A percentile compares a stretch with the other conserved stretches of the same genome.
phyloP scores from a whole-genome alignment of 2,329 filamentous ascomycete genomes.

The Aspergillus fijiensis region DNA sequence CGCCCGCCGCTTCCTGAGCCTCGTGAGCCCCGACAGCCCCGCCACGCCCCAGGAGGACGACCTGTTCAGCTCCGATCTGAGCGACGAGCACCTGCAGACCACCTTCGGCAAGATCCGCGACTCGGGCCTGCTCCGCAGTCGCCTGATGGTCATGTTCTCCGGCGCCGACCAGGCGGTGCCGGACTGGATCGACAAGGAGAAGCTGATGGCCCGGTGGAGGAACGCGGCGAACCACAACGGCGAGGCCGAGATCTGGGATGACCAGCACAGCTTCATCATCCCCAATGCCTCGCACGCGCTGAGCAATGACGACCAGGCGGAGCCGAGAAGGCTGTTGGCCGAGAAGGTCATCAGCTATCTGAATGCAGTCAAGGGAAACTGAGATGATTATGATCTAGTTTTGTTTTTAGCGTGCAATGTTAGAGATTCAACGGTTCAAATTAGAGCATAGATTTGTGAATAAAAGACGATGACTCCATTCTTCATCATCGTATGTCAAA shows the following conservation, averaged over 20 bases:
- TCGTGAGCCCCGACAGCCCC: conserved; percentile 55
- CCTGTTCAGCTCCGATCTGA: conserved; percentile 76
- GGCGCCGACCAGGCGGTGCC: conserved; percentile 50
- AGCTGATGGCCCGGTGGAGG: conserved; percentile 44
- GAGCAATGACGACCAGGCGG: conserved; percentile 37
- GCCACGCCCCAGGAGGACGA: conserved; percentile 71
- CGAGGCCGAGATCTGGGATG: conserved; percentile 47
- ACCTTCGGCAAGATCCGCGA: conserved; percentile 61
- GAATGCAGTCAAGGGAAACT: not conserved
- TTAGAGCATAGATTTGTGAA: too few species aligned
- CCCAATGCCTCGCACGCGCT: conserved; percentile 40
- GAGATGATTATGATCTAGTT: not conserved
- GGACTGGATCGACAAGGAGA: conserved; percentile 48
- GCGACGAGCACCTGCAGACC: conserved; percentile 53
- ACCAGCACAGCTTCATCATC: conserved; percentile 47
- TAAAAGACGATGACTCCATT: too few species aligned
- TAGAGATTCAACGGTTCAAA: not conserved
- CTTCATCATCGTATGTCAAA: too few species aligned
- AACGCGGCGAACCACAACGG: conserved; percentile 29
- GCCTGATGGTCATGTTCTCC: conserved; percentile 49
- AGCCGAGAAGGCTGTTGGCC: conserved; percentile 27
- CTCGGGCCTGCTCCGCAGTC: conserved; percentile 39
- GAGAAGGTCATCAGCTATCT: conserved; percentile 31
- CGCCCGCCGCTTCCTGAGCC: conserved; percentile 58
- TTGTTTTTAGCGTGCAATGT: not conserved